phyloP scores from a whole-genome alignment of 306 rosid genomes.

The Heteromeles arbutifolia region DNA sequence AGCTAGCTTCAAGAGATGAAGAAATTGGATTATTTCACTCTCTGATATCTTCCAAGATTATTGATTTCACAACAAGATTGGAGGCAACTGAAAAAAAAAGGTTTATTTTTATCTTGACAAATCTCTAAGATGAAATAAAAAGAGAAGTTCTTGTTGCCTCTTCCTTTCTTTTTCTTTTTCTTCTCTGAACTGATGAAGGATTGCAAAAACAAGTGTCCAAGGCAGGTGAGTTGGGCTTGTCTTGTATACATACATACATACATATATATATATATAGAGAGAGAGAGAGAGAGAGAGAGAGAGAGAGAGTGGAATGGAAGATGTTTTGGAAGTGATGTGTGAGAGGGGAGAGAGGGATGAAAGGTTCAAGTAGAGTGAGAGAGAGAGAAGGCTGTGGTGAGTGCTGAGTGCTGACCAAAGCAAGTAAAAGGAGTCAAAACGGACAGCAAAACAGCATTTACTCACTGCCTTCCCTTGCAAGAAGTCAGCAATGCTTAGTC shows the following conservation, averaged over 20 bases:
- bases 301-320: background rate
- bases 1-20: background rate
- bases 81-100: background rate
- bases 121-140: background rate
- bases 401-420: constrained; percentile 19
- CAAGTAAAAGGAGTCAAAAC: constrained; percentile 38
- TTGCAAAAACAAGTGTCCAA: constrained; percentile 29
- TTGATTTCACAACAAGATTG: background rate
- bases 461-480: constrained; percentile 21
- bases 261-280: constrained; percentile 5
- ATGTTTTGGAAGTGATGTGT: constrained; percentile 36
- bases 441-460: constrained; percentile 45
- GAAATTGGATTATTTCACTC: background rate
- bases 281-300: background rate
- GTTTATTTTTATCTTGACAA: background rate
- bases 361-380: constrained; percentile 54
- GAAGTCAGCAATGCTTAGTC: constrained; percentile 36
- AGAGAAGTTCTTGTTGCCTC: background rate
- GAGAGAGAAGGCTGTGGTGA: background rate
- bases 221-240: constrained; percentile 23
- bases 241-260: background rate
- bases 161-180: background rate
- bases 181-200: background rate
- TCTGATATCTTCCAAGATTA: too few relatives aligned
- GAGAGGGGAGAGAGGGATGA: constrained; percentile 27